Percentiles rank a stretch among this genome's conserved stretches.
These are phyloP conservation scores for Xylaria sp. DNA, from an alignment of 2,329 filamentous ascomycete genomes.

Conservation along the genomic window DNA sequence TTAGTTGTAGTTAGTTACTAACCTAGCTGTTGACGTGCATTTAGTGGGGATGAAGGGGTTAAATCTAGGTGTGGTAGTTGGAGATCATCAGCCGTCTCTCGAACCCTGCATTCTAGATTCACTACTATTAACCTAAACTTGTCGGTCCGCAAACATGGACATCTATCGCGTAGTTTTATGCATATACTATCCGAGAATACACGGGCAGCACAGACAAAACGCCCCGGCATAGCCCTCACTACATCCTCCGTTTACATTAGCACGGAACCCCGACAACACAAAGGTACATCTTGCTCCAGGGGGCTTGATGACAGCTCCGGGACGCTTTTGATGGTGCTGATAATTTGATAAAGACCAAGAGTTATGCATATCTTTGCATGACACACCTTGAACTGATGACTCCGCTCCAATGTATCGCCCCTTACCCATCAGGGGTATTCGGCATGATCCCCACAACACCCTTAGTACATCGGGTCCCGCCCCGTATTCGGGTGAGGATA, in stretches of 20 bases:
- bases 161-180: background rate
- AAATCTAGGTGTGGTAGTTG: background rate
- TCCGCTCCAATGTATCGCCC: background rate
- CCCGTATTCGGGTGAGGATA: constrained; percentile 16
- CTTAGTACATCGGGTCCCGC: background rate
- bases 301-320: background rate
- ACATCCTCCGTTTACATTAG: too few species aligned
- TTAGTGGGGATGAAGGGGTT: background rate
- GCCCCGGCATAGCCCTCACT: too few species aligned
- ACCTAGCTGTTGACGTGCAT: background rate
- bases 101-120: background rate
- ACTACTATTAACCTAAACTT: background rate
- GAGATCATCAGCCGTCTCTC: background rate
- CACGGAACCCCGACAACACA: background rate
- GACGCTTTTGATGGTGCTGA: background rate
- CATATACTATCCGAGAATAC: background rate
- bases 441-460: constrained; percentile 2
- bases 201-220: background rate
- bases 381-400: background rate
- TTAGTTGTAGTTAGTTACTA: background rate
- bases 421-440: background rate
- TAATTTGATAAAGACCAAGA: too few species aligned
- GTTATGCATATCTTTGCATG: background rate
- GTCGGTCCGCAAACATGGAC: background rate
- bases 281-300: background rate